These are phyloP conservation scores for Arthrinium phaeospermum DNA, from an alignment of 2,329 filamentous ascomycete genomes.

Conservation along the genomic window DNA sequence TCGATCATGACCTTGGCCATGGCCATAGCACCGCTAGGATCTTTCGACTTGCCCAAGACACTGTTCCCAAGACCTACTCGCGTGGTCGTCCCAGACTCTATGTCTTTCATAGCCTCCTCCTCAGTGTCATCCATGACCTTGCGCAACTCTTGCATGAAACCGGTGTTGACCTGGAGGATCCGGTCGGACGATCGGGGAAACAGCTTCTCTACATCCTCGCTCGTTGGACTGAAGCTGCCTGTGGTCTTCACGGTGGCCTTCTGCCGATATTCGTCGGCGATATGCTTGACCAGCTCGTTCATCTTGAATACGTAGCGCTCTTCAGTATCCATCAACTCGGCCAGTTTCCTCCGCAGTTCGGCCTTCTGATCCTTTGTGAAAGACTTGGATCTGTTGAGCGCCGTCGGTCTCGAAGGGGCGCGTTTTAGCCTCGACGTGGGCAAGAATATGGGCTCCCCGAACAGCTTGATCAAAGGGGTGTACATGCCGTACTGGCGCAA, in stretches of 20 bases:
- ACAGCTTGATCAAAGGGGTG: constrained; percentile 74
- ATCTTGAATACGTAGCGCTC: constrained; percentile 92
- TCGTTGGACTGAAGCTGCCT: constrained; percentile 72
- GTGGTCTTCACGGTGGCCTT: constrained; percentile 64
- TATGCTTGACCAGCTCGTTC: constrained; percentile 78
- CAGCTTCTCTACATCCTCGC: constrained; percentile 73
- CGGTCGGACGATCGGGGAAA: constrained; percentile 82
- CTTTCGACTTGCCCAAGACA: constrained; percentile 58
- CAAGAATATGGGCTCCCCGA: constrained; percentile 85
- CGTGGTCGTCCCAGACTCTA: constrained; percentile 63
- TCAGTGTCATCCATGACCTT: constrained; percentile 83
- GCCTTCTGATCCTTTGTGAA: constrained; percentile 85
- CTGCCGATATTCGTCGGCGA: constrained; percentile 80
- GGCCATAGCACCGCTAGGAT: constrained; percentile 77
- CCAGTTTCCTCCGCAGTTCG: constrained; percentile 84
- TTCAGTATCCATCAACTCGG: constrained; percentile 90
- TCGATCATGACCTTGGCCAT: constrained; percentile 84
- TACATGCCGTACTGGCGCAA: constrained; percentile 78
- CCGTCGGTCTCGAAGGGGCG: constrained; percentile 84
- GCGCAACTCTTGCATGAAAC: constrained; percentile 78
- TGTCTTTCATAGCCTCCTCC: constrained; percentile 76
- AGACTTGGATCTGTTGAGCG: constrained; percentile 76
- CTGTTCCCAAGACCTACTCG: constrained; percentile 49
- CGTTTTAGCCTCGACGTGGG: constrained; percentile 84
- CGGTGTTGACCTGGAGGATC: constrained; percentile 82